These are phyloP conservation scores for Aspergillus piperis DNA, from an alignment of 2,329 filamentous ascomycete species.

Conservation along the genomic window DNA sequence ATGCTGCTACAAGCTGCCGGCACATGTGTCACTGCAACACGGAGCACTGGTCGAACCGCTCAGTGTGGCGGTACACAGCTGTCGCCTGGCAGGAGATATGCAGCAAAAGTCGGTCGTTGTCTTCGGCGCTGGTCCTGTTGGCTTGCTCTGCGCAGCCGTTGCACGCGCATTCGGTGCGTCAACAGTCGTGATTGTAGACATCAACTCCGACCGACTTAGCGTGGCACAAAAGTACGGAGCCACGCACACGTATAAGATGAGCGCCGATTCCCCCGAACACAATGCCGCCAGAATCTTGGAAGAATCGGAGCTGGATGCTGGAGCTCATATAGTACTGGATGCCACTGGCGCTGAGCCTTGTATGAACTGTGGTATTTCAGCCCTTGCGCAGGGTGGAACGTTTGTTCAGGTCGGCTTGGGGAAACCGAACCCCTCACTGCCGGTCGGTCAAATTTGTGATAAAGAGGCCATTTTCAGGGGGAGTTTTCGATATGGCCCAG, in stretches of 20 bases:
- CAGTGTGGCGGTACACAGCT: conserved; percentile 78
- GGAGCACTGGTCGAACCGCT: conserved; percentile 85
- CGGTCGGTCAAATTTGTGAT: conserved; percentile 75
- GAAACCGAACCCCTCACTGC: conserved; percentile 67
- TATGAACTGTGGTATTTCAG: conserved; percentile 69
- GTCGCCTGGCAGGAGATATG: conserved; percentile 67
- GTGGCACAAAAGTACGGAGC: conserved; percentile 70
- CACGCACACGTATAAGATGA: conserved; percentile 55
- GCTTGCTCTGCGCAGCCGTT: conserved; percentile 79
- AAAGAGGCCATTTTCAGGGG: conserved; percentile 85
- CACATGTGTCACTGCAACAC: conserved; percentile 64
- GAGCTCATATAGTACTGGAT: conserved; percentile 74
- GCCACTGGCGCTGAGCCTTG: conserved; percentile 73
- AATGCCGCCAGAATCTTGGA: neutral
- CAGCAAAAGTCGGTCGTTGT: conserved; percentile 70
- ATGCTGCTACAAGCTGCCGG: conserved; percentile 83
- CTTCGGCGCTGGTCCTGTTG: conserved; percentile 82
- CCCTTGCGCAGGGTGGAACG: conserved; percentile 66
- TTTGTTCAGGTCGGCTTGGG: conserved; percentile 88
- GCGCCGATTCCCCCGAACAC: neutral
- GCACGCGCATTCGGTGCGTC: conserved; percentile 76
- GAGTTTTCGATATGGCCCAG: conserved; percentile 80
- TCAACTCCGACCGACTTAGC: conserved; percentile 62
- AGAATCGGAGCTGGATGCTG: conserved; percentile 30
- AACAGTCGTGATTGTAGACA: conserved; percentile 78